Evolutionary conservation across 495 filamentous ascomycete genomes (phyloP).

Genomic region (Annulohypoxylon stygium): DNA sequence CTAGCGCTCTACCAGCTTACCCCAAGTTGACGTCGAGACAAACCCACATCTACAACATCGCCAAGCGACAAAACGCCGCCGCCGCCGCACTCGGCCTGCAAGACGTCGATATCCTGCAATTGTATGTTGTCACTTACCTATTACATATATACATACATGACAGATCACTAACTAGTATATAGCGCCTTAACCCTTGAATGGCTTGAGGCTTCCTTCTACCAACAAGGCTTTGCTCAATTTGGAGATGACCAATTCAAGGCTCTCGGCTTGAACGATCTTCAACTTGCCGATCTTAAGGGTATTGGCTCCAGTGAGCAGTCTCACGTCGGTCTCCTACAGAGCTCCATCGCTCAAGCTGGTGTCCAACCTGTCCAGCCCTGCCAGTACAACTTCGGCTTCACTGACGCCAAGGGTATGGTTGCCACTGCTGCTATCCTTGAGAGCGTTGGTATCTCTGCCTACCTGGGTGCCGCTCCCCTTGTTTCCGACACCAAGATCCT

Average conservation of each 20-base stretch:
- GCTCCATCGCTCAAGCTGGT: slow-evolving; percentile 66
- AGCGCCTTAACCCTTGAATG: slow-evolving; percentile 75
- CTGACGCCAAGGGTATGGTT: slow-evolving; percentile 70
- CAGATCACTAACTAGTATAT: slow-evolving; percentile 33
- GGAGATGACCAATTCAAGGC: slow-evolving; percentile 68
- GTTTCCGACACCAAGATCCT: slow-evolving; percentile 66
- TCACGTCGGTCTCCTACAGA: slow-evolving; percentile 69
- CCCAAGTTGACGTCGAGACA: slow-evolving; percentile 60
- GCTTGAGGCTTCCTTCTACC: slow-evolving; percentile 73
- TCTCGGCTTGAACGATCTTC: slow-evolving; percentile 63
- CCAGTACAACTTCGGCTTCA: slow-evolving; percentile 73
- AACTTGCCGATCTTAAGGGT: slow-evolving; percentile 64
- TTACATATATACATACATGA: neutral
- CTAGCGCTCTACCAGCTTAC: slow-evolving; percentile 59
- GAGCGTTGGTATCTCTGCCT: slow-evolving; percentile 72
- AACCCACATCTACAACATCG: slow-evolving; percentile 58
- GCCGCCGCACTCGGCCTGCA: slow-evolving; percentile 65
- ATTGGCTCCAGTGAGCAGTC: slow-evolving; percentile 68
- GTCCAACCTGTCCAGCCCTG: slow-evolving; percentile 70
- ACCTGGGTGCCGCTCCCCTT: slow-evolving; percentile 72
- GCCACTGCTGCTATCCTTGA: slow-evolving; percentile 71
- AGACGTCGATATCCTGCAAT: slow-evolving; percentile 78
- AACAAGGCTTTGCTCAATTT: slow-evolving; percentile 71
- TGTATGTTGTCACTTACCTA: slow-evolving; percentile 61
- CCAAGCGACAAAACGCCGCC: slow-evolving; percentile 66